Evolutionary conservation across 2,329 filamentous ascomycete species (phyloP).

Genomic region (Colletotrichum sp.): DNA sequence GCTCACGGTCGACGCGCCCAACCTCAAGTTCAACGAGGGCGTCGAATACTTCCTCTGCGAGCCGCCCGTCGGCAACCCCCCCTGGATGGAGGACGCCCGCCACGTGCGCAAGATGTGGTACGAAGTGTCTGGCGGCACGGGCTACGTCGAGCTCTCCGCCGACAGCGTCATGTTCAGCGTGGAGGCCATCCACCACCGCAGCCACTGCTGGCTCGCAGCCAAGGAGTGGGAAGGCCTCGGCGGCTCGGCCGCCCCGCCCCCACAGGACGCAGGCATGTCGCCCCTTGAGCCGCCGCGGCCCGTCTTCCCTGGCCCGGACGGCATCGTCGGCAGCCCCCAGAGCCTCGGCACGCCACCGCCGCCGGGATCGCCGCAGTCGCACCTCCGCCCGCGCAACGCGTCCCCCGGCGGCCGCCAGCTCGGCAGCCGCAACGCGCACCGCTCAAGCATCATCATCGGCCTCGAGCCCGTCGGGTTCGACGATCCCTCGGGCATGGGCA

Average conservation of each 20-base stretch:
- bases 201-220: conserved; percentile 60
- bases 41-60: conserved; percentile 86
- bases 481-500: background rate
- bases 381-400: conserved; percentile 42
- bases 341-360: conserved; percentile 26
- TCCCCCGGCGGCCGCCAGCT: conserved; percentile 35
- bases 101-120: conserved; percentile 75
- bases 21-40: conserved; percentile 69
- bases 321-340: conserved; percentile 26
- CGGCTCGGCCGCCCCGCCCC: conserved; percentile 28
- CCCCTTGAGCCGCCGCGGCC: conserved; percentile 41
- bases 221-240: conserved; percentile 51
- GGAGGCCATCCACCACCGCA: conserved; percentile 64
- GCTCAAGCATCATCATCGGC: conserved; percentile 48
- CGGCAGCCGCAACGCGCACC: conserved; percentile 35
- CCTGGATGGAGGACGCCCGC: conserved; percentile 73
- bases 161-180: conserved; percentile 67
- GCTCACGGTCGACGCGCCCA: conserved; percentile 77
- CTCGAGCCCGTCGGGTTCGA: conserved; percentile 40
- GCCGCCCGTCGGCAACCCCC: conserved; percentile 72
- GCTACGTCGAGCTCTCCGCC: conserved; percentile 62
- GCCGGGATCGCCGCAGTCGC: conserved; percentile 31
- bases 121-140: conserved; percentile 68
- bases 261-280: conserved; percentile 38
- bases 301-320: conserved; percentile 36